Conservation (phyloP, 2,329 filamentous ascomycete genomes). For the Mollisia scopiformis region DNA sequence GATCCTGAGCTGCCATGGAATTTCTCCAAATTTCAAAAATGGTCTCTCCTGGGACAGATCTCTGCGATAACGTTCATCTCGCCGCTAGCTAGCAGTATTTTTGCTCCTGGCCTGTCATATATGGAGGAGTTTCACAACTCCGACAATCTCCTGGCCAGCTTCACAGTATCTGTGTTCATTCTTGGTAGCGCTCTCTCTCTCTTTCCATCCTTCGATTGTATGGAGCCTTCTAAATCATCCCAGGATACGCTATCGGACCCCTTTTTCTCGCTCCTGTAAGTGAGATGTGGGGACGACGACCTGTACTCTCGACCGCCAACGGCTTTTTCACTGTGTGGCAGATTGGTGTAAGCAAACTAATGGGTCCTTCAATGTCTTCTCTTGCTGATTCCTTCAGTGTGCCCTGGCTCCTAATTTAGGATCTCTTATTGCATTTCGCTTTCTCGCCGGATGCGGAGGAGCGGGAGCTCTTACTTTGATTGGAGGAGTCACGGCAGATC, state of each 20-base stretch:
- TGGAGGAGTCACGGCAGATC: conserved; percentile 46
- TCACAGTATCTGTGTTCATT: no score
- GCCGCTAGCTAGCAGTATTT: conserved; percentile 43
- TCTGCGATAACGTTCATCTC: conserved; percentile 25
- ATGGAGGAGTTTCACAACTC: conserved; percentile 26
- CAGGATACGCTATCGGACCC: conserved; percentile 59
- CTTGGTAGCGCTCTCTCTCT: no score
- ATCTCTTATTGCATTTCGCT: conserved; percentile 49
- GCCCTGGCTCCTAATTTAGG: conserved; percentile 57
- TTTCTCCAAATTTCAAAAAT: conserved; percentile 11
- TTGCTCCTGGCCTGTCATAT: conserved; percentile 42
- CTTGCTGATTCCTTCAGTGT: no score
- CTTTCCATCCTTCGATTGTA: no score
- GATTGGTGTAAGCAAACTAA: no score
- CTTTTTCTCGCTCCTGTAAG: conserved; percentile 59
- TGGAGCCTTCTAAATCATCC: no score
- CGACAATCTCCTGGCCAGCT: conserved; percentile 9
- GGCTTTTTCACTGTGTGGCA: conserved; percentile 63
- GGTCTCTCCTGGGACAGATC: conserved; percentile 11
- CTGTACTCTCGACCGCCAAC: conserved; percentile 59
- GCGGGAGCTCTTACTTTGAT: conserved; percentile 46
- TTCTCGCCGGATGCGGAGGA: conserved; percentile 49
- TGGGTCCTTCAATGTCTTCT: no score
- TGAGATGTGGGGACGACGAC: conserved; percentile 65
- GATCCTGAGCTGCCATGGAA: conserved; percentile 21